A percentile compares a stretch with the other conserved stretches of the same genome.
phyloP scores from a whole-genome alignment of 2,329 filamentous ascomycete genomes.

The Nigrospora sphaerica region DNA sequence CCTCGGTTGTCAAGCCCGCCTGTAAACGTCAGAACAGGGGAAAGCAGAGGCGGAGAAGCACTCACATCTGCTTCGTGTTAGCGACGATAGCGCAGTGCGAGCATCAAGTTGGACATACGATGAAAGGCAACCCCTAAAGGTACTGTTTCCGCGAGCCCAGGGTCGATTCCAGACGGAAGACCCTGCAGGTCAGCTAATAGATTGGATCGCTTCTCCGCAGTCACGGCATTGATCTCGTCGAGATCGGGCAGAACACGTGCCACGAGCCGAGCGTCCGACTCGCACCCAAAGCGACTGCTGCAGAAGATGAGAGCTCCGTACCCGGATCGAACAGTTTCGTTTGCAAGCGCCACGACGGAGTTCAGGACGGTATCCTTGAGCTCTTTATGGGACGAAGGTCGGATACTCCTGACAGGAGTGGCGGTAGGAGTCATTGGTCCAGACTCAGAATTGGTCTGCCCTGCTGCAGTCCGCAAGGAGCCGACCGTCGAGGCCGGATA shows the following conservation, averaged over 20 bases:
- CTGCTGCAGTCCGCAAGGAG: slow-evolving; percentile 49
- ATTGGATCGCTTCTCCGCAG: slow-evolving; percentile 54
- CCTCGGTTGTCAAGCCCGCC: slow-evolving; percentile 66
- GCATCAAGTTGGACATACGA: slow-evolving; percentile 35
- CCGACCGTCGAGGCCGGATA: slow-evolving; percentile 56
- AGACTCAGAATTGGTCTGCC: slow-evolving; percentile 34
- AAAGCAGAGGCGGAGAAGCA: slow-evolving; percentile 1
- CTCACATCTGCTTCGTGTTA: slow-evolving; percentile 28
- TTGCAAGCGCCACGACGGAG: slow-evolving; percentile 61
- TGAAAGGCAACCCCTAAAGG: slow-evolving; percentile 67
- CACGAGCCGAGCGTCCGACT: slow-evolving; percentile 61
- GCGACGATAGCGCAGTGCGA: background rate
- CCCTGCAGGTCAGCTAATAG: slow-evolving; percentile 60
- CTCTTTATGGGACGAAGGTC: slow-evolving; percentile 51
- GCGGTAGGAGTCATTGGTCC: slow-evolving; percentile 24
- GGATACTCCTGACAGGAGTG: slow-evolving; percentile 40
- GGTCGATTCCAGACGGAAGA: slow-evolving; percentile 59
- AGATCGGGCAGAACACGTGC: slow-evolving; percentile 55
- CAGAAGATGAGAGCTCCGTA: slow-evolving; percentile 71
- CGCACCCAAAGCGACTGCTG: slow-evolving; percentile 59
- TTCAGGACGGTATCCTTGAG: slow-evolving; percentile 60
- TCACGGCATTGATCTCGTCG: slow-evolving; percentile 34
- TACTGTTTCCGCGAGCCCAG: slow-evolving; percentile 56
- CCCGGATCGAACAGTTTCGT: slow-evolving; percentile 60
- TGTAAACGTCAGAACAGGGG: slow-evolving; percentile 23